Evolutionary conservation across 306 rosid genomes (phyloP).

Genomic region (Rosa persica): DNA sequence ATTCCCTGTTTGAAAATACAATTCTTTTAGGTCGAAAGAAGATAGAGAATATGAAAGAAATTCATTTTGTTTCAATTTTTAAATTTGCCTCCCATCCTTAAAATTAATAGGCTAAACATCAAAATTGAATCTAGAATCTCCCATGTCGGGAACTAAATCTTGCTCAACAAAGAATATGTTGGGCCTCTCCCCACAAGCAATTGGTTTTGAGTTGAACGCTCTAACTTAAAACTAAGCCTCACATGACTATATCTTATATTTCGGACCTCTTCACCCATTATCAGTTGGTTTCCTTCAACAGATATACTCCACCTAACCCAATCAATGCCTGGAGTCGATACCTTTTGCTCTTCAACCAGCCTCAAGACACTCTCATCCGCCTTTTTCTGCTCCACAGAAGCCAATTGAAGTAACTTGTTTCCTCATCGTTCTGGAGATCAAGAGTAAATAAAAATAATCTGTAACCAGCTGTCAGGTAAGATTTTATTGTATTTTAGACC

Average conservation of each 20-base stretch:
- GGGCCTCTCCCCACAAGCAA: not conserved
- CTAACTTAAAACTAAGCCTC: not conserved
- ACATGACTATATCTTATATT: not conserved
- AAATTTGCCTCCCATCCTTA: not conserved
- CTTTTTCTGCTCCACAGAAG: slow-evolving; percentile 80
- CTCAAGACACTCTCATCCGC: slow-evolving; percentile 74
- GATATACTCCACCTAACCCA: not conserved
- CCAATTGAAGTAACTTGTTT: slow-evolving; percentile 71
- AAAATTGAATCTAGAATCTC: not conserved
- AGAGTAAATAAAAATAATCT: not conserved
- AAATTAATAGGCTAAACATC: not conserved
- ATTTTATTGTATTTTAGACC: not conserved
- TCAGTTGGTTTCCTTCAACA: not conserved
- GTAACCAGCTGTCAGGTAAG: slow-evolving; percentile 4
- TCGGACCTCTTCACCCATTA: not conserved
- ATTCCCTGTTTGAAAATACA: not conserved
- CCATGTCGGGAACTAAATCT: not conserved
- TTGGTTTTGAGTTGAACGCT: not conserved
- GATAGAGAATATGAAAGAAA: not conserved
- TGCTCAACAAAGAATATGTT: not conserved
- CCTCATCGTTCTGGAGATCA: slow-evolving; percentile 63
- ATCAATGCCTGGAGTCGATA: slow-evolving; percentile 19
- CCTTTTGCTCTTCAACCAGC: slow-evolving; percentile 92
- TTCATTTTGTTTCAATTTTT: not conserved
- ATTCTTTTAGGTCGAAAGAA: not conserved